phyloP scores from a whole-genome alignment of 768 basidiomycete species.

The Termitomyces titanicus region DNA sequence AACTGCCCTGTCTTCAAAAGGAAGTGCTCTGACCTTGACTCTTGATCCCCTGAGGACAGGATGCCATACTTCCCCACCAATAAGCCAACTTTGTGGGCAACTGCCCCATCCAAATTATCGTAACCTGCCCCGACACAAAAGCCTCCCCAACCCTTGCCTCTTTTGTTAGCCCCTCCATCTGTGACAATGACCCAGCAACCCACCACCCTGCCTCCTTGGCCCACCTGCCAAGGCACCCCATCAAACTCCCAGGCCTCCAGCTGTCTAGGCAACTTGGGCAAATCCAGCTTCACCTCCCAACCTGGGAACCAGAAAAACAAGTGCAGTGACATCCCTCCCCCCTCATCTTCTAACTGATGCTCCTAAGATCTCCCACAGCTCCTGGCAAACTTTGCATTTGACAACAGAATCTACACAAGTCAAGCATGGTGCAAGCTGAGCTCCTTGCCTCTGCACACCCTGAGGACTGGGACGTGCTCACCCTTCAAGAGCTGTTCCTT shows the following conservation, averaged over 20 bases:
- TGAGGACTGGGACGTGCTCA: slow-evolving; percentile 21
- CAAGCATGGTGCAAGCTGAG: slow-evolving; percentile 12
- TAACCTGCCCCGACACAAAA: too few species aligned
- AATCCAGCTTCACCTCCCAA: too few species aligned
- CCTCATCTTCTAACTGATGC: slow-evolving; percentile 16
- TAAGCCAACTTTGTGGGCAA: not conserved
- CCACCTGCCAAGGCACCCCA: too few species aligned
- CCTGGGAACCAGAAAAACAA: too few species aligned
- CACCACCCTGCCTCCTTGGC: too few species aligned
- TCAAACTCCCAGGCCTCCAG: too few species aligned
- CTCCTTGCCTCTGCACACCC: slow-evolving; percentile 12
- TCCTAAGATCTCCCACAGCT: slow-evolving; percentile 4
- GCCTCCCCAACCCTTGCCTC: too few species aligned
- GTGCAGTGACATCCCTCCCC: too few species aligned
- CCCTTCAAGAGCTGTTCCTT: slow-evolving; percentile 29
- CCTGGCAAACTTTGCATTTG: slow-evolving; percentile 6
- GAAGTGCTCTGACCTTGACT: not conserved
- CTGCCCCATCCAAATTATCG: too few species aligned
- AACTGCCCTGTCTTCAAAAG: not conserved
- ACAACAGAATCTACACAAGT: slow-evolving; percentile 28
- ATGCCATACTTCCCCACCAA: slow-evolving; percentile 9
- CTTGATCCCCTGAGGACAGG: slow-evolving; percentile 1
- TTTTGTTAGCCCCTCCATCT: too few species aligned
- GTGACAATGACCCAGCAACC: too few species aligned
- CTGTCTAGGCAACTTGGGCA: too few species aligned